A percentile compares a stretch with the other conserved stretches of the same genome.
phyloP scores from a whole-genome alignment of 176 grass and related monocot genomes.

The Avena atlantica region DNA sequence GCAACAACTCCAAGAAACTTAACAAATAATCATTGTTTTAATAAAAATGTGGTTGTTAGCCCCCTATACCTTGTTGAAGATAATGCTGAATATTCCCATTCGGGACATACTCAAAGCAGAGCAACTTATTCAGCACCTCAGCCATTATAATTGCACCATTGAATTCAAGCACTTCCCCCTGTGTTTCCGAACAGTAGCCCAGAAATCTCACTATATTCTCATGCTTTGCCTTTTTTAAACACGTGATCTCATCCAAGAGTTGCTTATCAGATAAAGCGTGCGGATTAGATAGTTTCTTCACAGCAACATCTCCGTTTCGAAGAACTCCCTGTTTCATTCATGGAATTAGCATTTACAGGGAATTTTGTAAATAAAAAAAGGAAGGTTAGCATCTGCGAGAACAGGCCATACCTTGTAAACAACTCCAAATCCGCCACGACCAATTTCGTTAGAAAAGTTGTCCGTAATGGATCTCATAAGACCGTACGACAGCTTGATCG shows the following conservation, averaged over 20 bases:
- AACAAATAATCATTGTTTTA: too few relatives aligned
- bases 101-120: conserved; percentile 6
- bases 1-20: too few relatives aligned
- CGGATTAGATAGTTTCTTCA: neutral
- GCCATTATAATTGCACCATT: neutral
- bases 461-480: neutral
- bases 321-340: neutral
- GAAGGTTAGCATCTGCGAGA: too few relatives aligned
- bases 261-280: neutral
- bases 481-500: neutral
- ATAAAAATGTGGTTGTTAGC: too few relatives aligned
- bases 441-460: neutral
- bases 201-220: conserved; percentile 2
- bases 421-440: neutral
- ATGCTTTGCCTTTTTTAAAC: neutral
- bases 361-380: neutral
- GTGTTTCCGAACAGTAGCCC: neutral
- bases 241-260: neutral
- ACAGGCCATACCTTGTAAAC: neutral
- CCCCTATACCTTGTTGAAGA: neutral
- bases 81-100: neutral
- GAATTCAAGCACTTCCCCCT: neutral
- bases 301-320: neutral
- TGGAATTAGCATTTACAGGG: neutral
- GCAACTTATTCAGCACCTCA: neutral